Evolutionary conservation across 2,329 filamentous ascomycete genomes (phyloP).

Genomic region (Talaromyces albobiverticillius): DNA sequence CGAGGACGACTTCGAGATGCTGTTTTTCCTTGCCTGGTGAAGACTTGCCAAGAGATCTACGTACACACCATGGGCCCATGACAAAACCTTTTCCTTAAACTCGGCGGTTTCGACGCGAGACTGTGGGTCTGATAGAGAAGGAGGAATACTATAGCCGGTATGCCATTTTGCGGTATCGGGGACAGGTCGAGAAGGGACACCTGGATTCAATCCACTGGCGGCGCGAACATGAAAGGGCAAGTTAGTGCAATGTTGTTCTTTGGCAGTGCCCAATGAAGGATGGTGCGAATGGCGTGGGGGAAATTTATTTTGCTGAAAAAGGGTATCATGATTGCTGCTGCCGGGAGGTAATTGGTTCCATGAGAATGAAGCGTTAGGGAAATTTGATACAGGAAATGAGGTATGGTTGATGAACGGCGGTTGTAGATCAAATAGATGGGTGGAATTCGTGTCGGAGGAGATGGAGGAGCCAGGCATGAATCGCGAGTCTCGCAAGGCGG

Average conservation of each 20-base stretch:
- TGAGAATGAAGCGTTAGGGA: conserved; percentile 20
- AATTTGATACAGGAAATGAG: conserved; percentile 25
- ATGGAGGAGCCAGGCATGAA: conserved; percentile 31
- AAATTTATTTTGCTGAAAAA: conserved; percentile 35
- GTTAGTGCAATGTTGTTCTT: conserved; percentile 23
- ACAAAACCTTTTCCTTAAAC: conserved; percentile 67
- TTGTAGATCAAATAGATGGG: conserved; percentile 26
- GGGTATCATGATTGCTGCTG: conserved; percentile 26
- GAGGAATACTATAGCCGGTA: conserved; percentile 19
- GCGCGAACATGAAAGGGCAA: conserved; percentile 27
- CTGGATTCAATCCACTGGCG: conserved; percentile 19
- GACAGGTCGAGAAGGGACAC: conserved; percentile 19
- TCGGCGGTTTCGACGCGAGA: conserved; percentile 39
- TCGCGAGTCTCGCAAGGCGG: conserved; percentile 54
- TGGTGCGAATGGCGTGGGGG: conserved; percentile 35
- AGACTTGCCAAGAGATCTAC: conserved; percentile 66
- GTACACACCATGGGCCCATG: conserved; percentile 70
- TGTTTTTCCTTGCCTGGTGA: conserved; percentile 51
- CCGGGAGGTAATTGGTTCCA: conserved; percentile 31
- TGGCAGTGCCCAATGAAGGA: conserved; percentile 25
- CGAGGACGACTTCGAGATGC: conserved; percentile 45
- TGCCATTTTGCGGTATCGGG: conserved; percentile 28
- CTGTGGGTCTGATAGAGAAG: conserved; percentile 15
- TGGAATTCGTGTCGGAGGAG: conserved; percentile 21
- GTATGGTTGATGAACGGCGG: conserved; percentile 21